These are phyloP conservation scores for Syzygium aromaticum DNA, from an alignment of 345 rosid genomes.

Conservation along the genomic window DNA sequence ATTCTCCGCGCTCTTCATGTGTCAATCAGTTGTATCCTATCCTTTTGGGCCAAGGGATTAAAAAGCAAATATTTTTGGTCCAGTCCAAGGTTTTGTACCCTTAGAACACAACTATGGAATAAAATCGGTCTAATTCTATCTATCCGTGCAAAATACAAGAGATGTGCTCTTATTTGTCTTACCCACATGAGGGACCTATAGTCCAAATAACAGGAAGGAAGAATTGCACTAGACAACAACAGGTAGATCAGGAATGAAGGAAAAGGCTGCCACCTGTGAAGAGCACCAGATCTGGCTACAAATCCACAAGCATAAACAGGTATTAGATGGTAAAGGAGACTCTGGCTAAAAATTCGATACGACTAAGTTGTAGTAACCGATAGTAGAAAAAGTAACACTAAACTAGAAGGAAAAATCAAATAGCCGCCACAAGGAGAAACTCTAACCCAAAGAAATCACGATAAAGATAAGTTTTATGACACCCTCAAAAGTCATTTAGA, in stretches of 20 bases:
- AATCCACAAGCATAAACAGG: conserved; percentile 7
- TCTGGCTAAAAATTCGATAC: neutral
- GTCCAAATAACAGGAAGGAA: neutral
- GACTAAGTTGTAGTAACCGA: neutral
- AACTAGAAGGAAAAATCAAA: neutral
- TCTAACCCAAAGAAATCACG: neutral
- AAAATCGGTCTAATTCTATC: neutral
- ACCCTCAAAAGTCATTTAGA: neutral
- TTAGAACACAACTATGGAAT: neutral
- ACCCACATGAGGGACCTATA: neutral
- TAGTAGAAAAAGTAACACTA: neutral
- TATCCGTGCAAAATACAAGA: neutral
- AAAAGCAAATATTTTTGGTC: neutral
- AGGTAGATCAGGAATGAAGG: conserved; percentile 6
- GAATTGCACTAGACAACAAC: neutral
- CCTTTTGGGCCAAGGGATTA: neutral
- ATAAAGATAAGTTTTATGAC: neutral
- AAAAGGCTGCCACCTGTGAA: conserved; percentile 61
- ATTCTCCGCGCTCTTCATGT: neutral
- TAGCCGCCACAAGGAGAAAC: neutral
- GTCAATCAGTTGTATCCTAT: neutral
- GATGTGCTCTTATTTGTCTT: neutral
- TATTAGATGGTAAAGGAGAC: conserved; percentile 5
- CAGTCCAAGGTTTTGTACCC: neutral
- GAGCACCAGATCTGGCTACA: conserved; percentile 94